phyloP scores from a whole-genome alignment of 129 eudicot species.

The Lonicera japonica region DNA sequence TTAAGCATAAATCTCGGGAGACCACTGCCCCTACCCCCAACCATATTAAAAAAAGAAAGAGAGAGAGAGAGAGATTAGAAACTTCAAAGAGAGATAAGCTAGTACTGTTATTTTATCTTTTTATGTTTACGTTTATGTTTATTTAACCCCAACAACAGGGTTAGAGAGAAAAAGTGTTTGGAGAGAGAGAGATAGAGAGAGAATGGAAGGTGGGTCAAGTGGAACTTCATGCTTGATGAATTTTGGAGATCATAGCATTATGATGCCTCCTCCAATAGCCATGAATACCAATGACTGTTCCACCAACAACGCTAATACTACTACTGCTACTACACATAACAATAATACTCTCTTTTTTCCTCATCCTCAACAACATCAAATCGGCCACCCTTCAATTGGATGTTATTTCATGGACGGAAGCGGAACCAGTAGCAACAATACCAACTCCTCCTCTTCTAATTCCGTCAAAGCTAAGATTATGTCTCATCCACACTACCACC shows the following conservation, averaged over 20 bases:
- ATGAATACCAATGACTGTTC: too few species aligned
- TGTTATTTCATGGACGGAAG: slow-evolving; percentile 15
- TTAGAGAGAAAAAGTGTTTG: too few species aligned
- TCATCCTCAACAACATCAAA: slow-evolving; percentile 1
- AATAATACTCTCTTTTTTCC: slow-evolving; percentile 30
- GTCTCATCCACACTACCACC: slow-evolving; percentile 94
- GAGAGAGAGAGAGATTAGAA: slow-evolving; percentile 12
- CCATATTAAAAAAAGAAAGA: background rate
- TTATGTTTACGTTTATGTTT: slow-evolving; percentile 10
- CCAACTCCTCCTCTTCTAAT: slow-evolving; percentile 24
- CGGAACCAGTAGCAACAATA: slow-evolving; percentile 6
- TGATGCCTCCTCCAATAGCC: slow-evolving; percentile 19
- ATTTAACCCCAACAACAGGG: background rate
- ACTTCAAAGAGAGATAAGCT: background rate
- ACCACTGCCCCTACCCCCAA: slow-evolving; percentile 15
- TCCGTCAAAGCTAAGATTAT: slow-evolving; percentile 72
- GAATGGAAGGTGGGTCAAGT: background rate
- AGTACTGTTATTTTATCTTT: slow-evolving; percentile 10
- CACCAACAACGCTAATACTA: too few species aligned
- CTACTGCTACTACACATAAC: too few species aligned
- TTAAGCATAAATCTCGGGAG: slow-evolving; percentile 95
- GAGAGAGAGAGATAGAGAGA: slow-evolving; percentile 10
- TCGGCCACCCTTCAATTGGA: too few species aligned
- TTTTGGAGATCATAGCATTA: slow-evolving; percentile 49
- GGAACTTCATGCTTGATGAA: slow-evolving; percentile 48